phyloP scores from a whole-genome alignment of 331 rosid genomes.

The Spiraea crenata region DNA sequence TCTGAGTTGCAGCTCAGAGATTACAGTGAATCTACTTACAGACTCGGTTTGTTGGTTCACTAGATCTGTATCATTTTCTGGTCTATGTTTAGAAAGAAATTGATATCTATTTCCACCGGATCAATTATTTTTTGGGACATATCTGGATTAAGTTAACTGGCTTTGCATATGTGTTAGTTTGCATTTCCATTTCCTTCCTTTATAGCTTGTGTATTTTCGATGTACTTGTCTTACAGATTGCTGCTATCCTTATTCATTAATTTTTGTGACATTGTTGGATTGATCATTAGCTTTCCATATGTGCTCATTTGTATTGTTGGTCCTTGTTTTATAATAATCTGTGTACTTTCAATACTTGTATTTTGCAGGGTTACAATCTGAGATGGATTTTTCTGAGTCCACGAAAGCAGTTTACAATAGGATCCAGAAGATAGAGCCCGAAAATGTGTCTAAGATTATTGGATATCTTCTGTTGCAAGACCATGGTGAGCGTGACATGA shows the following conservation, averaged over 20 bases:
- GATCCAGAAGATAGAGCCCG: conserved; percentile 44
- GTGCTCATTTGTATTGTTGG: background rate
- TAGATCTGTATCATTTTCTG: conserved; percentile 4
- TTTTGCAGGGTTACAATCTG: conserved; percentile 17
- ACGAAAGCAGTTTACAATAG: conserved; percentile 41
- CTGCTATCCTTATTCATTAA: too few relatives aligned
- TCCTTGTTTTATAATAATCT: background rate
- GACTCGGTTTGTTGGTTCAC: background rate
- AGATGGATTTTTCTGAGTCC: conserved; percentile 45
- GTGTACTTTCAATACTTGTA: background rate
- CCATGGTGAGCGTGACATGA: conserved; percentile 44
- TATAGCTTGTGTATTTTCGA: background rate
- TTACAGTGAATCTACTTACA: background rate
- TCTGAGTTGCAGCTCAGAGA: background rate
- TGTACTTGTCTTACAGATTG: background rate
- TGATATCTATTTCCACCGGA: background rate
- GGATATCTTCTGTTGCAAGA: conserved; percentile 42
- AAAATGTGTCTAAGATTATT: conserved; percentile 34
- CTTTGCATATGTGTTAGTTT: background rate
- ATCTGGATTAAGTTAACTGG: background rate
- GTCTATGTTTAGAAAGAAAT: background rate
- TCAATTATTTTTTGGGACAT: background rate
- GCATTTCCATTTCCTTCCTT: background rate
- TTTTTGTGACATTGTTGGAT: background rate
- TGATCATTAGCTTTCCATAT: background rate